Evolutionary conservation across 805 yeast genomes (phyloP).

Genomic region (Candida coleopterorum): DNA sequence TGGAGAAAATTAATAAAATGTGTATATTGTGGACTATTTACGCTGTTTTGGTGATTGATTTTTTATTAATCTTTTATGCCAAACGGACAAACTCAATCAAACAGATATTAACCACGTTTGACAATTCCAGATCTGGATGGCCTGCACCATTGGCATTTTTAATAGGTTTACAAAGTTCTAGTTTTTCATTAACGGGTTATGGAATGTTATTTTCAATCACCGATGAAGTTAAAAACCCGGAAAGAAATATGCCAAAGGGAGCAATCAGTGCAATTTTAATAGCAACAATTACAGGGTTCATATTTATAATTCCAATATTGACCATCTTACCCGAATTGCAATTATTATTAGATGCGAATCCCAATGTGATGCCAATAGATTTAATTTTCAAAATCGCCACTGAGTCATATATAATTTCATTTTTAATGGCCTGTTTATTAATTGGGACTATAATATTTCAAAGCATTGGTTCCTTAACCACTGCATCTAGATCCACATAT

Average conservation of each 20-base stretch:
- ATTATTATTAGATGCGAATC: slow-evolving; percentile 49
- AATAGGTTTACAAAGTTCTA: slow-evolving; percentile 73
- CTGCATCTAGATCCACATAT: slow-evolving; percentile 78
- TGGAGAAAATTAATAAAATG: slow-evolving; percentile 60
- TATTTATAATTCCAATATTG: slow-evolving; percentile 67
- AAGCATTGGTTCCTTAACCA: slow-evolving; percentile 73
- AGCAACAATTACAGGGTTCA: slow-evolving; percentile 63
- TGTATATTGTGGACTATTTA: slow-evolving; percentile 75
- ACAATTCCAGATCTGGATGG: slow-evolving; percentile 74
- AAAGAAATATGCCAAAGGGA: slow-evolving; percentile 69
- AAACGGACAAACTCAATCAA: slow-evolving; percentile 54
- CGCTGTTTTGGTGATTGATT: slow-evolving; percentile 64
- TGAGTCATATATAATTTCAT: slow-evolving; percentile 61
- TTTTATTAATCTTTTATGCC: slow-evolving; percentile 55
- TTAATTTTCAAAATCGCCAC: slow-evolving; percentile 69
- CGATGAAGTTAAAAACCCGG: slow-evolving; percentile 77
- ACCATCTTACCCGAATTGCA: slow-evolving; percentile 66
- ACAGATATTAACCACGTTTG: slow-evolving; percentile 61
- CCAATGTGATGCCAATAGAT: slow-evolving; percentile 74
- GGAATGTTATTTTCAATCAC: slow-evolving; percentile 78
- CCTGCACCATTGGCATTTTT: slow-evolving; percentile 65
- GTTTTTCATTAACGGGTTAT: slow-evolving; percentile 77
- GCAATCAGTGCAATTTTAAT: slow-evolving; percentile 60
- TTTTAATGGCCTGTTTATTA: slow-evolving; percentile 60
- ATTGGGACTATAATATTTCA: slow-evolving; percentile 71